Conservation (phyloP, 345 rosid genomes). For the Durio zibethinus region DNA sequence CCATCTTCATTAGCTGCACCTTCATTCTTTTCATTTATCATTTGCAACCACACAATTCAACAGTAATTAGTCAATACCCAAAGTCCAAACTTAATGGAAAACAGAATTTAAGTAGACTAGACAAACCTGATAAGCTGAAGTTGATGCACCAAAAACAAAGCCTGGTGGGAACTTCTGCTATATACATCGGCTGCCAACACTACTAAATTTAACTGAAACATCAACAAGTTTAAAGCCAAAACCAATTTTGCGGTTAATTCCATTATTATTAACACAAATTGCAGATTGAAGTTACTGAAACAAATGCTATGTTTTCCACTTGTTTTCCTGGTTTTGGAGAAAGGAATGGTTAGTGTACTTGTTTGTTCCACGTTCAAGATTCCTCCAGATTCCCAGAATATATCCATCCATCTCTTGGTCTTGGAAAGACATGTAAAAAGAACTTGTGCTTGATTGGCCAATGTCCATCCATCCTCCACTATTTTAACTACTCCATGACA, state of each 20-base stretch:
- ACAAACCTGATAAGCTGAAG: conserved; percentile 60
- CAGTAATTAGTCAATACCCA: background rate
- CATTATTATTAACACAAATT: background rate
- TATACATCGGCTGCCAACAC: conserved; percentile 29
- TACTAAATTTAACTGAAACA: conserved; percentile 16
- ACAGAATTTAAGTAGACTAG: background rate
- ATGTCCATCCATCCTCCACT: too few species aligned
- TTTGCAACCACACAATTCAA: background rate
- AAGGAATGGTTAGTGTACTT: background rate
- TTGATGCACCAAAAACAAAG: conserved; percentile 51
- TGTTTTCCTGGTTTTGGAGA: background rate
- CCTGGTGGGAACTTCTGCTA: conserved; percentile 48
- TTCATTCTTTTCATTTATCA: conserved; percentile 25
- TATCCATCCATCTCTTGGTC: too few species aligned
- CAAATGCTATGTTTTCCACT: background rate
- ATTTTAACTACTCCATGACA: too few species aligned
- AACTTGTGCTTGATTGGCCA: too few species aligned
- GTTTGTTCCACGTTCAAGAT: background rate
- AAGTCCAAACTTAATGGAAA: background rate
- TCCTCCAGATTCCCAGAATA: background rate
- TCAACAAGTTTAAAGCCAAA: background rate
- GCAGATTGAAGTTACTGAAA: too few species aligned
- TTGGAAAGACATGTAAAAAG: too few species aligned
- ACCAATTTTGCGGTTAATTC: background rate
- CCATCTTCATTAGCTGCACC: conserved; percentile 67